phyloP scores from a whole-genome alignment of 2,329 filamentous ascomycete genomes.

The Fusarium nodosum region DNA sequence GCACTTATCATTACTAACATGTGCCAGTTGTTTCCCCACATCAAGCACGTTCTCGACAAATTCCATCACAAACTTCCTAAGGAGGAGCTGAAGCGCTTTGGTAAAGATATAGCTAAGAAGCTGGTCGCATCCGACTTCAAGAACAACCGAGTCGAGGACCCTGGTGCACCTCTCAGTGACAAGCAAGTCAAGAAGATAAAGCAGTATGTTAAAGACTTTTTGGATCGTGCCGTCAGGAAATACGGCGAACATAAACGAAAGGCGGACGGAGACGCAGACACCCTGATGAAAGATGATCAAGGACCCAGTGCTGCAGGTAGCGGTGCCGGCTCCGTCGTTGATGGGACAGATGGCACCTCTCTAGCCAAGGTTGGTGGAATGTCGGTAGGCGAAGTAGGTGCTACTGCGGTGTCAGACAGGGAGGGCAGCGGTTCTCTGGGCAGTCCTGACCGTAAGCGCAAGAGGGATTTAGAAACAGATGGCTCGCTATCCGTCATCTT shows the following conservation, averaged over 20 bases:
- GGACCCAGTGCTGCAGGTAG: slow-evolving; percentile 20
- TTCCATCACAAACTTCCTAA: slow-evolving; percentile 89
- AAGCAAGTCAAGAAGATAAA: slow-evolving; percentile 88
- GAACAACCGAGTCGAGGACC: slow-evolving; percentile 86
- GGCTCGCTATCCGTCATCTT: slow-evolving; percentile 63
- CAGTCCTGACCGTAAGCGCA: slow-evolving; percentile 73
- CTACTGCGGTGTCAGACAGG: slow-evolving; percentile 59
- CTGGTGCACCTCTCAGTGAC: slow-evolving; percentile 75
- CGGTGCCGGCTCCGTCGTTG: slow-evolving; percentile 21
- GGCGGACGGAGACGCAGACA: slow-evolving; percentile 57
- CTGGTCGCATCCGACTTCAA: slow-evolving; percentile 94
- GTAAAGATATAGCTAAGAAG: slow-evolving; percentile 83
- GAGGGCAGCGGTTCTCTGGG: slow-evolving; percentile 61
- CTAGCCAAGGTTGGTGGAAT: slow-evolving; percentile 27
- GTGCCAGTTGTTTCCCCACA: slow-evolving; percentile 81
- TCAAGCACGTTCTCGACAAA: slow-evolving; percentile 88
- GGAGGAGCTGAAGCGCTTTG: slow-evolving; percentile 76
- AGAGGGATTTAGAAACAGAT: slow-evolving; percentile 61
- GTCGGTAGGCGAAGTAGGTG: slow-evolving; percentile 52
- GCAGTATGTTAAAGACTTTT: slow-evolving; percentile 84
- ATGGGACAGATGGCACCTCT: slow-evolving; percentile 44
- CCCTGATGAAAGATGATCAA: slow-evolving; percentile 38
- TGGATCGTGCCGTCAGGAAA: slow-evolving; percentile 87
- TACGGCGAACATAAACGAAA: slow-evolving; percentile 75
- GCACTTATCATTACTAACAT: slow-evolving; percentile 26